phyloP scores from a whole-genome alignment of 805 yeast species.

The Candida piceae region DNA sequence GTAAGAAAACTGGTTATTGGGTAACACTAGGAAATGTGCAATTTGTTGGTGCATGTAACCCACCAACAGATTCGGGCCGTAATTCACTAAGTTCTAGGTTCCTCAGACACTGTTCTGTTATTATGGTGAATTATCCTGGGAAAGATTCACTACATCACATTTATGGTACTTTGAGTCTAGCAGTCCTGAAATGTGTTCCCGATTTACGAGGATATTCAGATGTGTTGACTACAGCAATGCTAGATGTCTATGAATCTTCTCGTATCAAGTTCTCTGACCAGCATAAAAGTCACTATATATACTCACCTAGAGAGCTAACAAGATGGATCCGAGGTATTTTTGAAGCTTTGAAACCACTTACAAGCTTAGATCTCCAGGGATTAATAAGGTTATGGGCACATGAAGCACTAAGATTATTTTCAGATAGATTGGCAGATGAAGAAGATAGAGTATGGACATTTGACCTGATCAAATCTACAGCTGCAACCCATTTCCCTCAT shows the following conservation, averaged over 20 bases:
- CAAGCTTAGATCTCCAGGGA: conserved; percentile 32
- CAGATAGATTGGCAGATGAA: conserved; percentile 56
- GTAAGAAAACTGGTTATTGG: conserved; percentile 56
- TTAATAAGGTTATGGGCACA: conserved; percentile 70
- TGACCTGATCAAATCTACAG: conserved; percentile 29
- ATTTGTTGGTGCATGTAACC: conserved; percentile 94
- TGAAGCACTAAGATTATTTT: conserved; percentile 73
- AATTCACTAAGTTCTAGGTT: conserved; percentile 52
- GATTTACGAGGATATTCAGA: conserved; percentile 48
- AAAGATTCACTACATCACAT: conserved; percentile 56
- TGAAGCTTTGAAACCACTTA: conserved; percentile 23
- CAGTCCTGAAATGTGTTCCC: conserved; percentile 59
- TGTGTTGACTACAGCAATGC: conserved; percentile 58
- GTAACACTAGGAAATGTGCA: conserved; percentile 58
- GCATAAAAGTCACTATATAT: conserved; percentile 57
- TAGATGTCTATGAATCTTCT: conserved; percentile 51
- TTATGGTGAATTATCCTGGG: conserved; percentile 80
- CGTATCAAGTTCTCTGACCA: conserved; percentile 34
- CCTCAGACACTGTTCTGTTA: conserved; percentile 56
- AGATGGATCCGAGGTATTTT: conserved; percentile 80
- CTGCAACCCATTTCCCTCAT: conserved; percentile 41
- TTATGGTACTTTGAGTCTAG: conserved; percentile 52
- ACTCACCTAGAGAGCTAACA: conserved; percentile 87
- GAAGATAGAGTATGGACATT: conserved; percentile 49
- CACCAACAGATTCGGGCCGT: conserved; percentile 79